phyloP scores from a whole-genome alignment of 768 basidiomycete species.

The Clathrus columnatus region DNA sequence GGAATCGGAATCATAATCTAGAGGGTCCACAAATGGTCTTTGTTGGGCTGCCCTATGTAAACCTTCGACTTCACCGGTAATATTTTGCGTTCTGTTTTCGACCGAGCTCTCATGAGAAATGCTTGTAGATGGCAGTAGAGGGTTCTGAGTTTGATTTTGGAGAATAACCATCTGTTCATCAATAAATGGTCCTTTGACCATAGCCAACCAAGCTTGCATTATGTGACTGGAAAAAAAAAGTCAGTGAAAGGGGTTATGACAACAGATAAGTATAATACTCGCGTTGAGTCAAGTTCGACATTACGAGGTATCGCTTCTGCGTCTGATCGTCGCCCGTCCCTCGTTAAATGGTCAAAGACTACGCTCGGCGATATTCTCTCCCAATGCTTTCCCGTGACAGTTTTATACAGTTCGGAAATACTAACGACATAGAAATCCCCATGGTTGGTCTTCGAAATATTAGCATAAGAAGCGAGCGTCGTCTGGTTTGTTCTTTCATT shows the following conservation, averaged over 20 bases:
- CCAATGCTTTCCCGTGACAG: background rate
- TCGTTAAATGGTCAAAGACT: background rate
- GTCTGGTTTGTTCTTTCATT: too few relatives aligned
- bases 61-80: too few relatives aligned
- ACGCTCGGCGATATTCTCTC: background rate
- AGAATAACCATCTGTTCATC: conserved; percentile 7
- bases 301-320: background rate
- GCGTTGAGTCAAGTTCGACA: background rate
- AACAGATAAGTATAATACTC: background rate
- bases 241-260: background rate
- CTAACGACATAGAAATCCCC: background rate
- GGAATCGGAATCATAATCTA: background rate
- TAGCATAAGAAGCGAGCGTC: too few relatives aligned
- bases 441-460: too few relatives aligned
- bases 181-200: conserved; percentile 3
- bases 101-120: too few relatives aligned
- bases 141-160: background rate
- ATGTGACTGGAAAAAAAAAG: conserved; percentile 1
- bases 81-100: too few relatives aligned
- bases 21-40: background rate
- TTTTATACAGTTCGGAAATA: background rate
- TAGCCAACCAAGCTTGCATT: conserved; percentile 8
- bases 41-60: too few relatives aligned
- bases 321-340: background rate
- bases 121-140: too few relatives aligned